Evolutionary conservation across 1,139 yeast genomes (phyloP).

Genomic region (Sugiyamaella pinicola): DNA sequence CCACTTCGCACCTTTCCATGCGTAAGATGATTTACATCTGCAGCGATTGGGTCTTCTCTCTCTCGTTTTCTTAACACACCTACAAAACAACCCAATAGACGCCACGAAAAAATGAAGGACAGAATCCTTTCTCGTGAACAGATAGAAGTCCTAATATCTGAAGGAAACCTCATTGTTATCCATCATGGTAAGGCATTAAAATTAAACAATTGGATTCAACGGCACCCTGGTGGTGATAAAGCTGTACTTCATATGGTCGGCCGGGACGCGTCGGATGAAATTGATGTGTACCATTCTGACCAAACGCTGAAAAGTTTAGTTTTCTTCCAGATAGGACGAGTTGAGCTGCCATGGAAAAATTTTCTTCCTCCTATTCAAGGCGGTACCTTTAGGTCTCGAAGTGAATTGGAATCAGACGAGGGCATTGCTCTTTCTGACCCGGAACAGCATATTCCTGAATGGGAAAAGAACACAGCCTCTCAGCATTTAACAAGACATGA

Average conservation of each 20-base stretch:
- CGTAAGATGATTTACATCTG: neutral
- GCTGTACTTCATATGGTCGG: constrained; percentile 85
- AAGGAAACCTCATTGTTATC: constrained; percentile 71
- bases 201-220: constrained; percentile 67
- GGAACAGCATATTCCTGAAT: constrained; percentile 14
- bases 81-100: too few relatives aligned
- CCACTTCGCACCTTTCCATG: neutral
- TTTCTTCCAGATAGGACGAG: constrained; percentile 63
- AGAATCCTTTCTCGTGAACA: constrained; percentile 33
- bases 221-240: constrained; percentile 88
- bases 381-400: constrained; percentile 51
- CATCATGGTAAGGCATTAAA: constrained; percentile 62
- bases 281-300: constrained; percentile 60
- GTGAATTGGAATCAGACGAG: constrained; percentile 33
- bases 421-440: constrained; percentile 30
- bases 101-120: constrained; percentile 12
- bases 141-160: constrained; percentile 58
- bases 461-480: constrained; percentile 14
- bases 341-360: constrained; percentile 68
- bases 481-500: constrained; percentile 47
- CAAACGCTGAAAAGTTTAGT: constrained; percentile 56
- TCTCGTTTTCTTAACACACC: neutral
- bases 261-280: constrained; percentile 87
- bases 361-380: constrained; percentile 90
- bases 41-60: neutral